A percentile compares a stretch with the other conserved stretches of the same genome.
Conservation (phyloP, 2,329 filamentous ascomycete genomes). For the Aspergillus candidus region DNA sequence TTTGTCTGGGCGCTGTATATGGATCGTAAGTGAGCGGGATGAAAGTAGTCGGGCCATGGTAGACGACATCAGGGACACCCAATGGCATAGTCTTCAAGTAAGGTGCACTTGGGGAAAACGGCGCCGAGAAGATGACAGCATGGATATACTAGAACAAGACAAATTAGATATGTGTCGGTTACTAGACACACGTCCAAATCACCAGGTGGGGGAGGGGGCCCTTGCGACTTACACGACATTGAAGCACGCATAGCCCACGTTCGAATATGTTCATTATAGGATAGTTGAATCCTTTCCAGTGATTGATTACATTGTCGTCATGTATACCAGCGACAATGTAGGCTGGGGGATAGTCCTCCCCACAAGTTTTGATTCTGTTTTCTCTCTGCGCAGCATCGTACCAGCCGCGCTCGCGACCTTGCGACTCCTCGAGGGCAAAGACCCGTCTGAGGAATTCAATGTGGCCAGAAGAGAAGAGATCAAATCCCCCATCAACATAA, state of each 20-base stretch:
- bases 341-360: conserved; percentile 70
- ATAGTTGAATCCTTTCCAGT: conserved; percentile 96
- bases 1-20: conserved; percentile 70
- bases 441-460: conserved; percentile 89
- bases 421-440: conserved; percentile 62
- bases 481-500: conserved; percentile 95
- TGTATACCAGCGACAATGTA: conserved; percentile 93
- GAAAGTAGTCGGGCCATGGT: conserved; percentile 93
- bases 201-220: neutral
- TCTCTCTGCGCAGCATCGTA: conserved; percentile 59
- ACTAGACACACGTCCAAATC: neutral
- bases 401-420: conserved; percentile 66
- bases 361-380: conserved; percentile 57
- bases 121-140: conserved; percentile 81
- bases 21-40: conserved; percentile 73
- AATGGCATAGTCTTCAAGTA: conserved; percentile 73
- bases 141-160: conserved; percentile 63
- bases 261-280: conserved; percentile 99
- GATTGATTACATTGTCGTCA: conserved; percentile 90
- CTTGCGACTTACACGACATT: conserved; percentile 66
- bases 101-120: conserved; percentile 72
- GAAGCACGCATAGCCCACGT: conserved; percentile 86
- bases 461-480: conserved; percentile 93
- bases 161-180: conserved; percentile 1
- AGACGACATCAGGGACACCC: conserved; percentile 71